Percentiles rank a stretch among this genome's conserved stretches.
Conservation (phyloP, 352 stramenopile genomes). For the Phytopythium helicoides region DNA sequence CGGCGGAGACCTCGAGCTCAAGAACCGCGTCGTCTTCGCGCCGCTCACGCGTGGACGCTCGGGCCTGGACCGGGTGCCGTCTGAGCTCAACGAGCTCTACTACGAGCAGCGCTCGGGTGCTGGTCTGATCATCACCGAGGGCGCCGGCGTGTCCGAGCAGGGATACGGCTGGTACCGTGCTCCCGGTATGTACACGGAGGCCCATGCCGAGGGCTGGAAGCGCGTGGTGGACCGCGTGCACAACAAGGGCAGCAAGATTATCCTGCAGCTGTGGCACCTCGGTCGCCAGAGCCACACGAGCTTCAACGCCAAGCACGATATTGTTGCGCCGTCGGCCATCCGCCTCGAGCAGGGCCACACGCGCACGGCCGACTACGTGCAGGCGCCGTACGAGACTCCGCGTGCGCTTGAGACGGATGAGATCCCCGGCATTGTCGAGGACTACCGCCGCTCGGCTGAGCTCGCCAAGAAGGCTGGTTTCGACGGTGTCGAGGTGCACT, state of each 20-base stretch:
- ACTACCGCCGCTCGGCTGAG: conserved; percentile 57
- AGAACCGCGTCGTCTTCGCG: conserved; percentile 52
- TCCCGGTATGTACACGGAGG: conserved; percentile 34
- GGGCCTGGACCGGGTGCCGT: conserved; percentile 23
- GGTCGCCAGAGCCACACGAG: conserved; percentile 42
- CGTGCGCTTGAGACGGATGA: conserved; percentile 69
- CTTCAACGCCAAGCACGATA: conserved; percentile 33
- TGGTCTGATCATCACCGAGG: conserved; percentile 68
- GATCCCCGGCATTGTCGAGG: conserved; percentile 57
- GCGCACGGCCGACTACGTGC: conserved; percentile 21
- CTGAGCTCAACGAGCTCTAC: conserved; percentile 52
- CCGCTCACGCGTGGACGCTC: conserved; percentile 47
- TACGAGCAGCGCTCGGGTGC: conserved; percentile 55
- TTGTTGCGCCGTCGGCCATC: conserved; percentile 48
- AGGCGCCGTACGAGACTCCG: conserved; percentile 40
- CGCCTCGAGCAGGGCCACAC: conserved; percentile 23
- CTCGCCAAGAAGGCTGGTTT: conserved; percentile 72
- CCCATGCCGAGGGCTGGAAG: conserved; percentile 50
- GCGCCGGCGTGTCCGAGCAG: conserved; percentile 37
- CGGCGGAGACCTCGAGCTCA: conserved; percentile 32
- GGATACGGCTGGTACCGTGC: conserved; percentile 31
- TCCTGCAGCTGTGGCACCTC: conserved; percentile 83
- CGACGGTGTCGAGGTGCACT: conserved; percentile 55
- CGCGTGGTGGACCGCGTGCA: conserved; percentile 66
- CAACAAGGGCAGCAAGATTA: conserved; percentile 71